phyloP scores from a whole-genome alignment of 2,329 filamentous ascomycete species.

The Pseudogymnoascus sp. region DNA sequence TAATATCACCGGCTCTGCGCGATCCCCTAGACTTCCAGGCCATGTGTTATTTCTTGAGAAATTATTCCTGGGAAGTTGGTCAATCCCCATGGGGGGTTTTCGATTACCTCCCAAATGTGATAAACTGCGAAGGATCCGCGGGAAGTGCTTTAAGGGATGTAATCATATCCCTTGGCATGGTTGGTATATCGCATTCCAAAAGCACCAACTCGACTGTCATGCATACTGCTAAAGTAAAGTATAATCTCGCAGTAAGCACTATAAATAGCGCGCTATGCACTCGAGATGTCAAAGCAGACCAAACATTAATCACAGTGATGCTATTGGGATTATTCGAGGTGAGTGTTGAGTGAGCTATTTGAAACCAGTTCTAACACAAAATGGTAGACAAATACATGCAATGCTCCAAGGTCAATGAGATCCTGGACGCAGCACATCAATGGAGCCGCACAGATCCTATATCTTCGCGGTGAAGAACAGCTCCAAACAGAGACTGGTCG shows the following conservation, averaged over 20 bases:
- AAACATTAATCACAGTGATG: slow-evolving; percentile 22
- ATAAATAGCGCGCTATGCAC: not conserved
- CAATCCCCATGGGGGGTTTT: slow-evolving; percentile 15
- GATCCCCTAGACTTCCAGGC: slow-evolving; percentile 15
- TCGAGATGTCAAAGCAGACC: slow-evolving; percentile 19
- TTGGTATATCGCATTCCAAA: slow-evolving; percentile 10
- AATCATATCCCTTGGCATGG: slow-evolving; percentile 19
- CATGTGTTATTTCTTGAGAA: slow-evolving; percentile 21
- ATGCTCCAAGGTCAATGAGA: slow-evolving; percentile 31
- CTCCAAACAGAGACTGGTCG: slow-evolving; percentile 38
- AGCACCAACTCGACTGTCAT: not conserved
- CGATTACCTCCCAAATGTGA: slow-evolving; percentile 18
- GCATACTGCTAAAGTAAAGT: slow-evolving; percentile 1
- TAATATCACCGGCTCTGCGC: not conserved
- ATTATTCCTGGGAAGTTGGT: slow-evolving; percentile 19
- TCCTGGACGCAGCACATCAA: slow-evolving; percentile 47
- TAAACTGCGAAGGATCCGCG: slow-evolving; percentile 3
- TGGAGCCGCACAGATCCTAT: slow-evolving; percentile 42
- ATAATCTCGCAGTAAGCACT: not conserved
- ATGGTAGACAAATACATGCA: slow-evolving; percentile 20
- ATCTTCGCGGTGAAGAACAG: slow-evolving; percentile 40
- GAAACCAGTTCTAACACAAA: not conserved
- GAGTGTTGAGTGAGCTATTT: not conserved
- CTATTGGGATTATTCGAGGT: slow-evolving; percentile 22
- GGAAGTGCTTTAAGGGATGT: slow-evolving; percentile 16